These are phyloP conservation scores for Penicillium freii DNA, from an alignment of 2,329 filamentous ascomycete species.

Conservation along the genomic window DNA sequence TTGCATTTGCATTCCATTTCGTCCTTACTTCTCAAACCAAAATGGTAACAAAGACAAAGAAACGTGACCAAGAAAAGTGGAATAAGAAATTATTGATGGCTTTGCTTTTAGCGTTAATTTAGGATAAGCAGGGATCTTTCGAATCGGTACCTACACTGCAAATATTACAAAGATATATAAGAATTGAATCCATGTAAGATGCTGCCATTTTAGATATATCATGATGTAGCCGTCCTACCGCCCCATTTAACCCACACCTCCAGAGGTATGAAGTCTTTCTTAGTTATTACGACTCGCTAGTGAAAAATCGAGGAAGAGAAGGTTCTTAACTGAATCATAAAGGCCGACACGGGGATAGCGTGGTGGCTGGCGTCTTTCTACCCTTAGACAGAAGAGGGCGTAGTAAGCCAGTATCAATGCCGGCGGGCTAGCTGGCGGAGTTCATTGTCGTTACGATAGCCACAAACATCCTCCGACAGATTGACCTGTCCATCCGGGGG, in stretches of 20 bases:
- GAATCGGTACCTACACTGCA: no score
- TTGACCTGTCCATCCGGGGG: background rate
- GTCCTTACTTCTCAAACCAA: background rate
- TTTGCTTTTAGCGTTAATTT: no score
- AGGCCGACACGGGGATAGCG: background rate
- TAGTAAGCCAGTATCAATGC: constrained; percentile 1
- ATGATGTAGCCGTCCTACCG: no score
- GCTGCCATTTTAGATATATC: no score
- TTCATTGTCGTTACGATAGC: background rate
- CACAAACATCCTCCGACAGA: constrained; percentile 1
- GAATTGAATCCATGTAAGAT: no score
- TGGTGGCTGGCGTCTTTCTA: background rate
- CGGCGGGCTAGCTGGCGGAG: background rate
- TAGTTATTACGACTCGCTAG: background rate
- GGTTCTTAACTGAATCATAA: background rate
- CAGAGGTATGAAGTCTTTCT: background rate
- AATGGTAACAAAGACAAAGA: no score
- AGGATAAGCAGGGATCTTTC: no score
- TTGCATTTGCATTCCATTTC: background rate
- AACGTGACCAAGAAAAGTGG: no score
- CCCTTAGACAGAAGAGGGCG: background rate
- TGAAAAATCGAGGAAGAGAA: background rate
- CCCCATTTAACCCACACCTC: no score
- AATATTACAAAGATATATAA: no score
- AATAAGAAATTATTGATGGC: no score